Percentiles rank a stretch among this genome's conserved stretches.
Evolutionary conservation across 2,329 filamentous ascomycete species (phyloP).

Genomic region (Truncatella angustata): DNA sequence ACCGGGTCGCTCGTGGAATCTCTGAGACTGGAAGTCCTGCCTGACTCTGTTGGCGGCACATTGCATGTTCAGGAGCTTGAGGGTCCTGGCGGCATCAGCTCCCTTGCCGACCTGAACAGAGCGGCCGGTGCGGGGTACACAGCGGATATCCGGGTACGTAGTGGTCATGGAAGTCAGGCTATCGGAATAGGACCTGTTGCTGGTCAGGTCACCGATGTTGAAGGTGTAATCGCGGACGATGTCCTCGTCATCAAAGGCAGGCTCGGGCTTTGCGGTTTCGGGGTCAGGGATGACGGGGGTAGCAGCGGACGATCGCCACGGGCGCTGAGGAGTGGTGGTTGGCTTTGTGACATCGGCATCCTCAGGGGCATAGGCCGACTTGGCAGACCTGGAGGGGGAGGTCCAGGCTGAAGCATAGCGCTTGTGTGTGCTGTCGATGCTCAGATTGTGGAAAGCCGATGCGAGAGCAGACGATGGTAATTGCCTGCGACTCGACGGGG

Average conservation of each 20-base stretch:
- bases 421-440: constrained; percentile 5
- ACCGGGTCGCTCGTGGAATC: constrained; percentile 72
- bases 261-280: neutral
- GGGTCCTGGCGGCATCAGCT: constrained; percentile 43
- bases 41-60: constrained; percentile 55
- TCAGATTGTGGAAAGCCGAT: constrained; percentile 1
- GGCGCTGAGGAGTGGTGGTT: neutral
- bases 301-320: neutral
- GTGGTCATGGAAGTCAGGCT: constrained; percentile 3
- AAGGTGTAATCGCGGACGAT: neutral
- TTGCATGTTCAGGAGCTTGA: constrained; percentile 39
- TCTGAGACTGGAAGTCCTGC: constrained; percentile 55
- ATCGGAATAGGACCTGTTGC: constrained; percentile 6
- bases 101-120: constrained; percentile 40
- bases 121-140: constrained; percentile 42
- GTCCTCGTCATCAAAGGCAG: neutral
- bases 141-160: constrained; percentile 29
- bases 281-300: neutral
- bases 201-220: constrained; percentile 16
- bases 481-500: neutral
- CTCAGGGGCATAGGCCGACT: neutral
- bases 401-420: constrained; percentile 17
- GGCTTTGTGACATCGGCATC: constrained; percentile 10
- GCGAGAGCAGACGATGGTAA: neutral
- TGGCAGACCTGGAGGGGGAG: constrained; percentile 13